phyloP scores from a whole-genome alignment of 192 early-diverging fungal genomes.

The Linnemannia zychae region DNA sequence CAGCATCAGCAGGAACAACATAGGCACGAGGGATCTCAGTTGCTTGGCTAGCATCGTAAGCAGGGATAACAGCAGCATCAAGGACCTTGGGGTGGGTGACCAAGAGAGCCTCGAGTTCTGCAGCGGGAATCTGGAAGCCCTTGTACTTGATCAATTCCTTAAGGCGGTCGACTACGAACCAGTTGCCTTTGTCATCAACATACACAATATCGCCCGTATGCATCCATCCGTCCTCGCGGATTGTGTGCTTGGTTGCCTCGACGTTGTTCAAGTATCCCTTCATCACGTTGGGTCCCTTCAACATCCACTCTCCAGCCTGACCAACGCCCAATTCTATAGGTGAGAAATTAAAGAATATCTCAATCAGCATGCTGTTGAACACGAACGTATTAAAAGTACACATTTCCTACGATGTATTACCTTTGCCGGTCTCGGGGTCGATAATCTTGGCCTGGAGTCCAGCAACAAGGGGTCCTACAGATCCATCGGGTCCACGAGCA shows the following conservation, averaged over 20 bases:
- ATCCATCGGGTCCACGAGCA: conserved; percentile 45
- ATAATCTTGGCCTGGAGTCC: conserved; percentile 62
- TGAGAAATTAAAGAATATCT: neutral
- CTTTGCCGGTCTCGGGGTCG: conserved; percentile 62
- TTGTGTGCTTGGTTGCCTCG: conserved; percentile 58
- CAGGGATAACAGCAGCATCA: conserved; percentile 60
- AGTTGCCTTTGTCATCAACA: conserved; percentile 67
- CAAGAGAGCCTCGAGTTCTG: conserved; percentile 78
- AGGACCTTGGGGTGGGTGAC: conserved; percentile 67
- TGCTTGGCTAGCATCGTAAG: conserved; percentile 59
- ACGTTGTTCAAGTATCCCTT: conserved; percentile 66
- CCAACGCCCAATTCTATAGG: conserved; percentile 58
- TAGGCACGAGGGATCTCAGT: conserved; percentile 87
- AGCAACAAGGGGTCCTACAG: conserved; percentile 61
- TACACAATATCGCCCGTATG: conserved; percentile 73
- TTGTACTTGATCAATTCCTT: conserved; percentile 91
- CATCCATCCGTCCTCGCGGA: conserved; percentile 63
- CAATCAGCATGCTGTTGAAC: neutral
- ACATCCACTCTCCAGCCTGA: conserved; percentile 60
- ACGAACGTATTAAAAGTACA: neutral
- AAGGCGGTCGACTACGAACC: conserved; percentile 78
- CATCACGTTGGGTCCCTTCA: conserved; percentile 65
- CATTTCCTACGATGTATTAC: conserved; percentile 24
- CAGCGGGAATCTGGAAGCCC: conserved; percentile 80
- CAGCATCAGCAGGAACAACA: conserved; percentile 72